Evolutionary conservation across 768 basidiomycete genomes (phyloP).

Genomic region (Amanita phalloides): DNA sequence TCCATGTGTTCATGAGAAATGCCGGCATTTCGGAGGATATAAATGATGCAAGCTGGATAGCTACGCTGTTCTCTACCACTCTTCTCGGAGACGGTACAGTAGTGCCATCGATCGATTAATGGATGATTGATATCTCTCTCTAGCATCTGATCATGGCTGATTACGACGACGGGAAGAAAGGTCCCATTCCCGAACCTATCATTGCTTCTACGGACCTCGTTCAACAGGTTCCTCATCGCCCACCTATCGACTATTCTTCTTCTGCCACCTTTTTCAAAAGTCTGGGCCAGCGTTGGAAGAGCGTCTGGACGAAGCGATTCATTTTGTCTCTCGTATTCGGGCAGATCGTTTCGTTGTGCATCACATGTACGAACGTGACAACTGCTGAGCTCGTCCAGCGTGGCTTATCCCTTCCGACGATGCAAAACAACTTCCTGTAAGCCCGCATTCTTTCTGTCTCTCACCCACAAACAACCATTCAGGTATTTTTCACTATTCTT

Average conservation of each 20-base stretch:
- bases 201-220: too few relatives aligned
- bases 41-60: too few relatives aligned
- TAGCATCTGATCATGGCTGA: background rate
- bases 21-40: too few relatives aligned
- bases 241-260: slow-evolving; percentile 63
- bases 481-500: slow-evolving; percentile 74
- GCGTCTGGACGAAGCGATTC: slow-evolving; percentile 73
- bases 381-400: slow-evolving; percentile 66
- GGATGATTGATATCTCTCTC: too few relatives aligned
- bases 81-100: background rate
- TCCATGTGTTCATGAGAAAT: too few relatives aligned
- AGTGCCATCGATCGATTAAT: too few relatives aligned
- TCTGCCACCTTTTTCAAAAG: slow-evolving; percentile 39
- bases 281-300: slow-evolving; percentile 49
- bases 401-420: slow-evolving; percentile 68
- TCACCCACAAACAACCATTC: background rate
- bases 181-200: background rate
- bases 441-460: slow-evolving; percentile 15
- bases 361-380: slow-evolving; percentile 82
- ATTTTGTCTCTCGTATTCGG: slow-evolving; percentile 61
- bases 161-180: background rate
- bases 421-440: slow-evolving; percentile 78
- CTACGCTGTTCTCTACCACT: too few relatives aligned
- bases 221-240: slow-evolving; percentile 23
- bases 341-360: slow-evolving; percentile 78